Evolutionary conservation across 2,329 filamentous ascomycete genomes (phyloP).

Genomic region (Fonsecaea pugnacius): DNA sequence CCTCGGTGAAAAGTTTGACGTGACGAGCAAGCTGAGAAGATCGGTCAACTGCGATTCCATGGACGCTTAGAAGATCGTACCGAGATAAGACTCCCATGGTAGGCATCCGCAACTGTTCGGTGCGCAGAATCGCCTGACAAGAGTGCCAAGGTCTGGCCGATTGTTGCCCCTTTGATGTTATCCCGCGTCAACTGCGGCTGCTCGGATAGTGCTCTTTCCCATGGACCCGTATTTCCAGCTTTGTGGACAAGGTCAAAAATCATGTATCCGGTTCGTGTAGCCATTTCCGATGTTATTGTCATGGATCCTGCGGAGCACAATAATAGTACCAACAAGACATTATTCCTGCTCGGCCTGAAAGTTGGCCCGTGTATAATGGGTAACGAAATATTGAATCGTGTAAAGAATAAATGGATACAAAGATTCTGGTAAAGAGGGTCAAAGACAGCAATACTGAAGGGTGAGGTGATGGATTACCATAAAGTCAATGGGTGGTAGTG

Average conservation of each 20-base stretch:
- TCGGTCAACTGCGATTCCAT: background rate
- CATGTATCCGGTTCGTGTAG: constrained; percentile 35
- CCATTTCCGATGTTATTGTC: constrained; percentile 40
- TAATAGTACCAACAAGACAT: constrained; percentile 41
- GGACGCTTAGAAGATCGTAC: constrained; percentile 3
- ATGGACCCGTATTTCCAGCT: constrained; percentile 19
- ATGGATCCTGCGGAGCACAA: constrained; percentile 45
- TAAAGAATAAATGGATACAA: constrained; percentile 55
- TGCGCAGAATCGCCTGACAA: constrained; percentile 36
- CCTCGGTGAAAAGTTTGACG: constrained; percentile 6
- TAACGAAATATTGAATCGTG: constrained; percentile 24
- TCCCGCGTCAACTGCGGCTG: constrained; percentile 12
- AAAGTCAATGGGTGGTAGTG: constrained; percentile 16
- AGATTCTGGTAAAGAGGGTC: constrained; percentile 29
- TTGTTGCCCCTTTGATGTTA: constrained; percentile 36
- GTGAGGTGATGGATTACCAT: constrained; percentile 1
- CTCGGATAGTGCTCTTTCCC: constrained; percentile 17
- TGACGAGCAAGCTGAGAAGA: constrained; percentile 17
- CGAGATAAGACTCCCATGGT: constrained; percentile 36
- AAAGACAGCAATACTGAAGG: background rate
- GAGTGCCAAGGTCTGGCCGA: constrained; percentile 40
- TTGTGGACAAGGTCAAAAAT: constrained; percentile 41
- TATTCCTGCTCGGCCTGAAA: constrained; percentile 22
- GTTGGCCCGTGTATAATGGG: constrained; percentile 29
- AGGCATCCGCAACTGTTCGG: constrained; percentile 37